phyloP scores from a whole-genome alignment of 129 eudicot genomes.

The Deinandra increscens region DNA sequence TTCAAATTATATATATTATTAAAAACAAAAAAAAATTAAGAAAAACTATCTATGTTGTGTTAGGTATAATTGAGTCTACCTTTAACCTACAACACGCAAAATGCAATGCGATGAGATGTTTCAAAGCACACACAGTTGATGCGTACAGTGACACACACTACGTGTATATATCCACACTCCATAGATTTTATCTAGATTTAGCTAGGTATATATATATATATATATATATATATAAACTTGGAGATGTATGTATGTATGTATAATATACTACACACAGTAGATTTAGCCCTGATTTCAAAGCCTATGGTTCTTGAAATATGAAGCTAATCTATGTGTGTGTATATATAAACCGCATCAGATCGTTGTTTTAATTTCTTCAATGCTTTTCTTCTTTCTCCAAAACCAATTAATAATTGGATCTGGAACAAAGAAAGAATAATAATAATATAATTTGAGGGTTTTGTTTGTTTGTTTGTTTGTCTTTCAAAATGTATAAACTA shows the following conservation, averaged over 20 bases:
- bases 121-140: slow-evolving; percentile 28
- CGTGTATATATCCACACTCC: slow-evolving; percentile 29
- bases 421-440: neutral
- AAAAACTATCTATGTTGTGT: neutral
- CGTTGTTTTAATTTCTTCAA: neutral
- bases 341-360: slow-evolving; percentile 11
- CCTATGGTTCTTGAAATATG: slow-evolving; percentile 35
- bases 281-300: slow-evolving; percentile 33
- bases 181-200: slow-evolving; percentile 36
- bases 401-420: slow-evolving; percentile 31
- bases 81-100: slow-evolving; percentile 32
- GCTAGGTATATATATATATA: neutral
- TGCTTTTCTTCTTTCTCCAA: neutral
- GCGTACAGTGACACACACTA: slow-evolving; percentile 37
- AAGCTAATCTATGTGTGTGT: slow-evolving; percentile 32
- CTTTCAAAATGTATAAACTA: slow-evolving; percentile 1
- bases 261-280: slow-evolving; percentile 11
- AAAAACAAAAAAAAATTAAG: too few relatives aligned
- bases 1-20: too few relatives aligned
- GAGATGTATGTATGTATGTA: neutral
- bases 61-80: slow-evolving; percentile 16
- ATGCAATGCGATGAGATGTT: slow-evolving; percentile 2
- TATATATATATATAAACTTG: too few relatives aligned
- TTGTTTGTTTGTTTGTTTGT: slow-evolving; percentile 36
- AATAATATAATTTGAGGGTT: slow-evolving; percentile 30